Evolutionary conservation across 78 protist genomes (phyloP).

Genomic region (Cavenderia fasciculata): DNA sequence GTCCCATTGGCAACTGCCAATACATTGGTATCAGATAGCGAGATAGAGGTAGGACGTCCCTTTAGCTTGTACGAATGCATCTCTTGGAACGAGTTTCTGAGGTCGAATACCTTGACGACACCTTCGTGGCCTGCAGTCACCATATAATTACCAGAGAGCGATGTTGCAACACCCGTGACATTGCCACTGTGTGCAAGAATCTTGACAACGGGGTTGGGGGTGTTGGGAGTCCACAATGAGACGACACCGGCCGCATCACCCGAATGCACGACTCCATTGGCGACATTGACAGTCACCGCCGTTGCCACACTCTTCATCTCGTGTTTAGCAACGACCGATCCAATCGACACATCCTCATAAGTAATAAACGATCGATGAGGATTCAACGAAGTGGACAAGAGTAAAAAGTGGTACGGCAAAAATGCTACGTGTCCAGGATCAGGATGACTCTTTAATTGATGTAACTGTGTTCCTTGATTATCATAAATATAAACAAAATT

Average conservation of each 20-base stretch:
- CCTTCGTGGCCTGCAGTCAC: conserved; percentile 43
- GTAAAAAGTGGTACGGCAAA: conserved; percentile 96
- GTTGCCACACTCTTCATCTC: conserved; percentile 58
- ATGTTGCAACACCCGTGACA: conserved; percentile 71
- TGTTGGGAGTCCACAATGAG: conserved; percentile 93
- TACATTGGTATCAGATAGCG: conserved; percentile 87
- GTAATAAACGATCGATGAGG: conserved; percentile 9
- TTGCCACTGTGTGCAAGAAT: conserved; percentile 87
- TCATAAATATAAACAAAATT: conserved; percentile 94
- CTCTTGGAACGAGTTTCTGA: conserved; percentile 88
- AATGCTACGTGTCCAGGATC: conserved; percentile 84
- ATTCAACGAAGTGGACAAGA: conserved; percentile 76
- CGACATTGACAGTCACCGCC: conserved; percentile 85
- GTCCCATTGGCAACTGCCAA: conserved; percentile 88
- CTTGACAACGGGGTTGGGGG: conserved; percentile 85
- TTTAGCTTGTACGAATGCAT: conserved; percentile 85
- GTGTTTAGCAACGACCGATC: conserved; percentile 54
- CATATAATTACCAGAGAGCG: conserved; percentile 75
- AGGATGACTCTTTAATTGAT: conserved; percentile 81
- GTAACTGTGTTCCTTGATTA: conserved; percentile 94
- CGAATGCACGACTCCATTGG: conserved; percentile 88
- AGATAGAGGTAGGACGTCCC: conserved; percentile 67
- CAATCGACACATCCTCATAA: conserved; percentile 65
- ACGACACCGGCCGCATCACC: conserved; percentile 95
- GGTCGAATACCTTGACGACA: conserved; percentile 95